Evolutionary conservation across 148 eudicot species (phyloP).

Genomic region (Diospyros kaki): DNA sequence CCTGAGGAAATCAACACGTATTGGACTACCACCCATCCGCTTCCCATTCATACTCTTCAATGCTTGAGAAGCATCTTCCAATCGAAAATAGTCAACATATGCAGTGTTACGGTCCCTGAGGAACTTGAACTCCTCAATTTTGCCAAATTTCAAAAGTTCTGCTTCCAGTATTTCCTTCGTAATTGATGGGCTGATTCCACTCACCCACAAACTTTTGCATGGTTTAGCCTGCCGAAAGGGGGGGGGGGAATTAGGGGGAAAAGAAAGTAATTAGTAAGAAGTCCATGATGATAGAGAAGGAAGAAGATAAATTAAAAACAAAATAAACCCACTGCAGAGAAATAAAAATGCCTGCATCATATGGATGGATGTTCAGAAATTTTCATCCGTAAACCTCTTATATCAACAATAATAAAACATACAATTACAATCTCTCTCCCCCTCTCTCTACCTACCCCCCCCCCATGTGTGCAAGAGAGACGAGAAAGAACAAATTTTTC

Average conservation of each 20-base stretch:
- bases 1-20: constrained; percentile 88
- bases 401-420: too few relatives aligned
- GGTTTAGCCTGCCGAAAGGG: constrained; percentile 66
- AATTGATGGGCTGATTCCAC: constrained; percentile 66
- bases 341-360: neutral
- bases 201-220: constrained; percentile 88
- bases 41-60: constrained; percentile 65
- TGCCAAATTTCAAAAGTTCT: constrained; percentile 68
- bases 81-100: constrained; percentile 53
- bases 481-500: neutral
- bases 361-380: neutral
- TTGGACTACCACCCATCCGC: constrained; percentile 52
- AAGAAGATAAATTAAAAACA: neutral
- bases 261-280: neutral
- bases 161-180: constrained; percentile 73
- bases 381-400: neutral
- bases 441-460: too few relatives aligned
- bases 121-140: constrained; percentile 78
- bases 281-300: neutral
- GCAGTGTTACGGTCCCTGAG: constrained; percentile 77
- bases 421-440: too few relatives aligned
- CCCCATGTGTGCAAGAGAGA: too few relatives aligned
- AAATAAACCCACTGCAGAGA: neutral
- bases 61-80: constrained; percentile 87
- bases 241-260: too few relatives aligned